Evolutionary conservation across 192 early-diverging fungal species (phyloP).

Genomic region (Hyaloraphidium curvatum): DNA sequence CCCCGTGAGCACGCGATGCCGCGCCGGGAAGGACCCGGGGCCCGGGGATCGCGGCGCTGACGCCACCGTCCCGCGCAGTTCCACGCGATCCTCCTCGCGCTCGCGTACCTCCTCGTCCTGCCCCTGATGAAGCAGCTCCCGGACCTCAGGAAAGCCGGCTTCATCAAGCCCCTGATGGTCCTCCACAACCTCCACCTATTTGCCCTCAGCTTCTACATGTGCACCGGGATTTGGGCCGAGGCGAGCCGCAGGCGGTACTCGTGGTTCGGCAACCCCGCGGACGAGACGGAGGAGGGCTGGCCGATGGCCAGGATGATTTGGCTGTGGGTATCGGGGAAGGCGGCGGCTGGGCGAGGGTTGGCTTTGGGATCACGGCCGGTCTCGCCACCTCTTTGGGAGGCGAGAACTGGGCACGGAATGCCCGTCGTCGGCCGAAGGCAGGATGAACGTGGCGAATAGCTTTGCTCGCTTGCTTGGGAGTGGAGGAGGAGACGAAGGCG

Average conservation of each 20-base stretch:
- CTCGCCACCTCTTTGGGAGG: too few relatives aligned
- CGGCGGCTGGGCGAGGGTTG: neutral
- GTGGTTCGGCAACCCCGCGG: constrained; percentile 29
- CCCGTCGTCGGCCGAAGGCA: too few relatives aligned
- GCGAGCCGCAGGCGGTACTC: constrained; percentile 22
- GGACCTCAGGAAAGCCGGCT: constrained; percentile 22
- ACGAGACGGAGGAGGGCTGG: constrained; percentile 22
- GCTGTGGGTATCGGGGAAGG: constrained; percentile 10
- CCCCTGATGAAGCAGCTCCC: too few relatives aligned
- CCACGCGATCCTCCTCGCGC: constrained; percentile 28
- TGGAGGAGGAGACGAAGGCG: too few relatives aligned
- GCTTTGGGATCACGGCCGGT: too few relatives aligned
- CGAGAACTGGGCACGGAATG: too few relatives aligned
- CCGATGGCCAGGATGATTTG: constrained; percentile 44
- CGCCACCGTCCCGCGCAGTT: constrained; percentile 4
- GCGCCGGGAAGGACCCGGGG: neutral
- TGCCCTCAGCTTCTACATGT: constrained; percentile 35
- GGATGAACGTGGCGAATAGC: too few relatives aligned
- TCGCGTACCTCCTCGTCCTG: constrained; percentile 25
- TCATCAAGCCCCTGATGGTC: constrained; percentile 20
- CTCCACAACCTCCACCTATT: constrained; percentile 36
- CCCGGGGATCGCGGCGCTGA: neutral
- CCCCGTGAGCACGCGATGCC: constrained; percentile 12
- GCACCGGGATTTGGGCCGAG: constrained; percentile 20
- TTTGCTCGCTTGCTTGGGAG: too few relatives aligned